Conservation (phyloP, 352 stramenopile species). For the Globisporangium paroecandrum region DNA sequence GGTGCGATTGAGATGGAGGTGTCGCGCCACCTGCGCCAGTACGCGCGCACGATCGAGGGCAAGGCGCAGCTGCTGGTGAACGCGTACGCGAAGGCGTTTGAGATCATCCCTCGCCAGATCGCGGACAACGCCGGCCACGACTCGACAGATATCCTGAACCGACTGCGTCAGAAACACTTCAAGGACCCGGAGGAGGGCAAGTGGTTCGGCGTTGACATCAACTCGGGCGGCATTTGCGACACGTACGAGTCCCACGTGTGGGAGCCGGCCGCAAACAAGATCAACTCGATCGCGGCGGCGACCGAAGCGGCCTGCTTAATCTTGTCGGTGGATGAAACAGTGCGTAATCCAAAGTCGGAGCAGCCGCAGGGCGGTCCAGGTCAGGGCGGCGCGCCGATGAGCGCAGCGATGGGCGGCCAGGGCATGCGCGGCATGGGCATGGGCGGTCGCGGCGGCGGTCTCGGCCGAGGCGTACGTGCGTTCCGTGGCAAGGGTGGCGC, state of each 20-base stretch:
- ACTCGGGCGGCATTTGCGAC: constrained; percentile 96
- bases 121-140: constrained; percentile 99
- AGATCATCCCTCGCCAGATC: constrained; percentile 98
- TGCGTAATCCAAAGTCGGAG: constrained; percentile 97
- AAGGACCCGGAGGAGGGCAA: constrained; percentile 89
- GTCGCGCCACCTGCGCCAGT: constrained; percentile 88
- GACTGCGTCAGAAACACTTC: constrained; percentile 95
- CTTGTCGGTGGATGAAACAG: constrained; percentile 98
- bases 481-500: constrained; percentile 77
- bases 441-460: constrained; percentile 62
- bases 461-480: constrained; percentile 74
- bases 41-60: constrained; percentile 95
- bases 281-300: constrained; percentile 95
- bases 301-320: constrained; percentile 98
- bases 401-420: constrained; percentile 87
- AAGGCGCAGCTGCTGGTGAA: constrained; percentile 97
- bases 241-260: constrained; percentile 97
- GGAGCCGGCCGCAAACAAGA: constrained; percentile 99
- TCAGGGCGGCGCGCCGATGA: constrained; percentile 70
- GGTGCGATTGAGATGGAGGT: constrained; percentile 93
- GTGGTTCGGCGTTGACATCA: constrained; percentile 98
- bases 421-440: constrained; percentile 90
- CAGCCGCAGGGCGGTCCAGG: constrained; percentile 76
- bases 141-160: constrained; percentile 97
- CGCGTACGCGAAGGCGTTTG: constrained; percentile 96